Evolutionary conservation across 768 basidiomycete genomes (phyloP), one percentile per base, ranked within the genome.

Genomic region (Pleurotus djamor): DNA sequence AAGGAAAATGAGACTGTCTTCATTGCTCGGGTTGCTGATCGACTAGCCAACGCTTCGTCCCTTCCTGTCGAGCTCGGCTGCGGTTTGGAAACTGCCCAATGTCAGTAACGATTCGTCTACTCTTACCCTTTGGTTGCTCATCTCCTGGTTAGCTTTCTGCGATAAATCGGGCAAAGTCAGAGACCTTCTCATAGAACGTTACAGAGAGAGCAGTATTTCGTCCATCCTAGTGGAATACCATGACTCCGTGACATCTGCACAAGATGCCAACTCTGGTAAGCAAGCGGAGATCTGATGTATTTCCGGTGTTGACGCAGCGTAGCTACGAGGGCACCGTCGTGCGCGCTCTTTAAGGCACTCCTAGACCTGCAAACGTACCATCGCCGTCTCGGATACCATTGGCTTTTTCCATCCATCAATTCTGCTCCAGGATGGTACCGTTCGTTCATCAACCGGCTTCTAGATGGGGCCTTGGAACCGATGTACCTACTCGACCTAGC

Each of bases 301-400:
- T 5, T 28, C 28, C 33, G 38, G 17, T 50, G 17, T 48, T 62
- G 32, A 64, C 17, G 16, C 47, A n/a, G 12, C 17, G 62, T 28
- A 60, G 62, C 33, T 14, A 45, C 59, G 28, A 35, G 50, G 36
- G 60, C 58, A 43, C 71, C 66, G 48, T 70, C 63, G 58, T 77
- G 78, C 7, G 68, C 73, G 45, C 75, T 90, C 52, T 73, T 87
- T 59, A 76, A 81, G 45, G 81, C 84, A 14, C 68, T 92, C 54
- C 68, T 86, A 48, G 69, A 76, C 0, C 70, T 92, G 14, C 82
- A 82, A 35, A 74, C 77, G 12, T 78, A 79, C 2, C 71, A 87
- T 52, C 82, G 84, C 63, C 76, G 80, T n/a, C 69, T 91, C 10
- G 85, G 85, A 1, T 68, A 82, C 51, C 72, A 77, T 45, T 71